Conservation (phyloP, 306 rosid species). For the Ormosia semicastrata region DNA sequence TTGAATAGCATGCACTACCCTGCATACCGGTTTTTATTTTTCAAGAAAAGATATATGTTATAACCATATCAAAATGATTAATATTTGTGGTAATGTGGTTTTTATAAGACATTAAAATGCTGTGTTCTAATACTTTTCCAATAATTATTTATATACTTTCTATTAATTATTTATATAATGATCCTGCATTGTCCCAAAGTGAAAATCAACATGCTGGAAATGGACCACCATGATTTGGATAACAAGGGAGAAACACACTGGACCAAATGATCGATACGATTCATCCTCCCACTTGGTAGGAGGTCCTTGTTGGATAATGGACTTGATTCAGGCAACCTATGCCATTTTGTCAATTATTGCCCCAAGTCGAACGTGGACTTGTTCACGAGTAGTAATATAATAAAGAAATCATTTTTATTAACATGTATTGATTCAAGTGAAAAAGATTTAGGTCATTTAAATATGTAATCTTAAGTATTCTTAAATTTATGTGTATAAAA, state of each 20-base stretch:
- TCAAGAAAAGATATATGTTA: too few species aligned
- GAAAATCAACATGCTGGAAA: neutral
- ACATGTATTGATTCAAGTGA: too few species aligned
- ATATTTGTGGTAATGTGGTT: too few species aligned
- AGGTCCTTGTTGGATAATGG: neutral
- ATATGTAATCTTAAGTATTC: too few species aligned
- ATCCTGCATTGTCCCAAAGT: neutral
- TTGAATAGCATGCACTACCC: too few species aligned
- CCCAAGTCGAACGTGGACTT: neutral
- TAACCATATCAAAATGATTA: too few species aligned
- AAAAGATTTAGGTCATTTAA: too few species aligned
- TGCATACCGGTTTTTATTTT: too few species aligned
- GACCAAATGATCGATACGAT: neutral
- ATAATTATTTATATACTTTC: neutral
- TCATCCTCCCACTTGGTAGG: constrained; percentile 1
- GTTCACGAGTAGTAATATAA: neutral
- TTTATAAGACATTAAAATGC: neutral
- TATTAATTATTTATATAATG: neutral
- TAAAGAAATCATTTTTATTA: neutral
- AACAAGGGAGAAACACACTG: neutral
- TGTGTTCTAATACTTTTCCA: neutral
- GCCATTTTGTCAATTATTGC: constrained; percentile 3
- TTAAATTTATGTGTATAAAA: too few species aligned
- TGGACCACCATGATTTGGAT: constrained; percentile 25
- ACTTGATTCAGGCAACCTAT: neutral